A percentile compares a stretch with the other conserved stretches of the same genome.
Evolutionary conservation across 1,284 basidiomycete species (phyloP).

Genomic region (Vanrija sp.): DNA sequence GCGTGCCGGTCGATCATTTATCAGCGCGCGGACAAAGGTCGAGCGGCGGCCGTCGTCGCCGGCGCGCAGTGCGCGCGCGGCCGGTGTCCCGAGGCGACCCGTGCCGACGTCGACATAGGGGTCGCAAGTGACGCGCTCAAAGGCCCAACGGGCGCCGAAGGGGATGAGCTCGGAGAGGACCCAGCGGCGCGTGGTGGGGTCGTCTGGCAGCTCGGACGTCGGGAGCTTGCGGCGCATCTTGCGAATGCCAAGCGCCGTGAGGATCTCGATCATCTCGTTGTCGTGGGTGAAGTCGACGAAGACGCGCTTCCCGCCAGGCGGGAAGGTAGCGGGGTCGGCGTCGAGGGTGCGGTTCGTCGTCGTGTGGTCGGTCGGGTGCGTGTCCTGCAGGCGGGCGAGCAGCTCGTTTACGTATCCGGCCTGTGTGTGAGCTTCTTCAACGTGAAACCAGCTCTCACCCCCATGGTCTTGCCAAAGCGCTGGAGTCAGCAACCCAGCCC

Average conservation of each 20-base stretch:
- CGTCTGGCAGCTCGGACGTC: background rate
- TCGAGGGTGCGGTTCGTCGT: conserved; percentile 77
- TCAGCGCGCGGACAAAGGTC: conserved; percentile 36
- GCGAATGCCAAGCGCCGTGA: conserved; percentile 69
- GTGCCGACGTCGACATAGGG: background rate
- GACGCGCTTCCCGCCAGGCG: conserved; percentile 46
- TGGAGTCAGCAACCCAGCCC: conserved; percentile 5
- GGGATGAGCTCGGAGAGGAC: conserved; percentile 35
- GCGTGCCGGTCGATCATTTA: conserved; percentile 34
- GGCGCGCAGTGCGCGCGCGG: background rate
- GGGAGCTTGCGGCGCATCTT: conserved; percentile 13
- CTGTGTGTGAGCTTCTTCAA: conserved; percentile 1
- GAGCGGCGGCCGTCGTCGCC: conserved; percentile 19
- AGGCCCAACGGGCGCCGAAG: conserved; percentile 36
- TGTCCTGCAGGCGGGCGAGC: conserved; percentile 66
- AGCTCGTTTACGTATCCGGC: conserved; percentile 82
- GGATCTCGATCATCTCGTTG: conserved; percentile 72
- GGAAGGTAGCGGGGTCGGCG: conserved; percentile 63
- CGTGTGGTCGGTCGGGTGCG: conserved; percentile 62
- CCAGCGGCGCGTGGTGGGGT: conserved; percentile 15
- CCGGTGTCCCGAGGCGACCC: conserved; percentile 1
- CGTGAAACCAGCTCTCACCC: conserved; percentile 9
- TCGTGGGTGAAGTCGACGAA: conserved; percentile 72
- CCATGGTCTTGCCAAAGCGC: conserved; percentile 33
- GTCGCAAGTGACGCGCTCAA: conserved; percentile 37